A percentile compares a stretch with the other conserved stretches of the same genome.
These are phyloP conservation scores for Ascobolus immersus DNA, from an alignment of 495 filamentous ascomycete species.

Conservation along the genomic window DNA sequence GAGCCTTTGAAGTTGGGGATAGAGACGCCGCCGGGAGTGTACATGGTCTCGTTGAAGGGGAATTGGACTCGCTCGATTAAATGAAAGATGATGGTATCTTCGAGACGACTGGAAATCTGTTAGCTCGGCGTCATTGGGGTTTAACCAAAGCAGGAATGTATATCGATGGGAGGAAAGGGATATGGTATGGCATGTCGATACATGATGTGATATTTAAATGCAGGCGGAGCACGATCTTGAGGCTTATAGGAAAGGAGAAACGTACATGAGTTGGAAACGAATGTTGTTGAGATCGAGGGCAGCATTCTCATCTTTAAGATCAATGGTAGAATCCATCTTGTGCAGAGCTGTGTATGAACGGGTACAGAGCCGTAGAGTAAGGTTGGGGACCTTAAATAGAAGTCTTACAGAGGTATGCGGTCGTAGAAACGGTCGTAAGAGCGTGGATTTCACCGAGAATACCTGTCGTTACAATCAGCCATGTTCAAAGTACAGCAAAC, in stretches of 20 bases:
- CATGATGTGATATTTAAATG: not conserved
- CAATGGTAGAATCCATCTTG: slow-evolving; percentile 89
- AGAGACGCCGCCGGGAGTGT: slow-evolving; percentile 48
- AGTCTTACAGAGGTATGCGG: no score
- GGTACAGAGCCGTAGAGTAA: no score
- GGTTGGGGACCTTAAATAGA: no score
- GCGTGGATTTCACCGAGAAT: no score
- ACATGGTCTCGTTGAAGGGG: slow-evolving; percentile 72
- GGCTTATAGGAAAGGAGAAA: slow-evolving; percentile 1
- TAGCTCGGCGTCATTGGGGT: not conserved
- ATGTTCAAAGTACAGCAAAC: no score
- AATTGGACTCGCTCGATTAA: slow-evolving; percentile 97
- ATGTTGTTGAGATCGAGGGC: slow-evolving; percentile 80
- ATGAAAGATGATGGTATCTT: slow-evolving; percentile 97
- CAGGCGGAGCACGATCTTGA: slow-evolving; percentile 1
- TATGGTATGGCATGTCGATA: not conserved
- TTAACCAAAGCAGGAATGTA: not conserved
- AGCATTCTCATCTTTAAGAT: slow-evolving; percentile 56
- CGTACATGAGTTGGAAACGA: slow-evolving; percentile 84
- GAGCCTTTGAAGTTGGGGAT: slow-evolving; percentile 43
- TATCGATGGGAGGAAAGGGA: not conserved
- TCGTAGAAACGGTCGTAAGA: no score
- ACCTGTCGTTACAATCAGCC: no score
- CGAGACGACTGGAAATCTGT: slow-evolving; percentile 42
- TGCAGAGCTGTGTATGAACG: no score